Evolutionary conservation across 2,329 filamentous ascomycete species (phyloP), one percentile per base, ranked within the genome.

Genomic region (Fusarium haematococcum): DNA sequence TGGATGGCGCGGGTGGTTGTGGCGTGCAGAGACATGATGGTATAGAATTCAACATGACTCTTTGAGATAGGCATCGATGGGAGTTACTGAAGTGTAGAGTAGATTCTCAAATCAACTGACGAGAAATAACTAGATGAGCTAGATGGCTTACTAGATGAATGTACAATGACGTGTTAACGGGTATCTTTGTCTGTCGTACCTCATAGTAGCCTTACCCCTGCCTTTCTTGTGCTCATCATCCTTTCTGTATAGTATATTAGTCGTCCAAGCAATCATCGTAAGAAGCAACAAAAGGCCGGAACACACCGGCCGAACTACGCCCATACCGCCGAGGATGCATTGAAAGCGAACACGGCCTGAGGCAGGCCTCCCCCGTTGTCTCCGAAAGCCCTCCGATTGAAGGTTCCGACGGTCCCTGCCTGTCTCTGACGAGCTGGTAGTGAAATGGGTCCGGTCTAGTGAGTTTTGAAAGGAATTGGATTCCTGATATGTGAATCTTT

Each of bases 61-160:
- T 37, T 33, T 27, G 60, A 67, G 69, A 68, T 74, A 64, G 63
- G 67, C 71, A 66, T 52, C 63, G 39, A 63, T 61, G 54, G 50
- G 65, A 54, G 66, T 61, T 70, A 50, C 32, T 56, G 37, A 16
- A 68, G 52, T 77, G 75, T 69, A 78, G 71, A 76, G 64, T 69
- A 67, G 67, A 75, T 78, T 74, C 59, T 65, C 61, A 75, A 66
- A 76, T 77, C 69, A 71, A 76, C 62, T 69, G 63, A 76, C 37
- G 68, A 74, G 68, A 67, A 64, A 76, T 50, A 54, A 73, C 41
- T 65, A 76, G 63, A 77, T 63, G 71, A 65, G 39, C 57, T 68
- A 69, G 58, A 74, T 50, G 45, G 54, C 52, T 35, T 67, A 69
- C 54, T 68, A 70, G 50, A 65, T 30, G 32, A 62, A 54, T 73